Evolutionary conservation across 2,329 filamentous ascomycete species (phyloP), one percentile per base, ranked within the genome.

Genomic region (Arthrobotrys entomopaga): DNA sequence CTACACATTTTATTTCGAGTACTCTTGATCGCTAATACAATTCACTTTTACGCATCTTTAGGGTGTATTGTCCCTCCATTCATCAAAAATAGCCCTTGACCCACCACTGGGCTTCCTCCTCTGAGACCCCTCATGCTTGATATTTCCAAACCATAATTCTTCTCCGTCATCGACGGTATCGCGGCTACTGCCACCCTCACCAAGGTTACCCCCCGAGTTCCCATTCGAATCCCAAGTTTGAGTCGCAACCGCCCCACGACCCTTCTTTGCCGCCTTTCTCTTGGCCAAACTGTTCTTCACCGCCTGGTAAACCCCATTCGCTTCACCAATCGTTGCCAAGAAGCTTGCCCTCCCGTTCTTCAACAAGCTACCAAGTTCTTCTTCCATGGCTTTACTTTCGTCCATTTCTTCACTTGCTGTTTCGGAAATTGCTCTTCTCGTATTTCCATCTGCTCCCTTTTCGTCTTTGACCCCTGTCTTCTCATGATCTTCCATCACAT

Each of bases 121-220:
- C 53, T 43, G n/a, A 16, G 53, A 57, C 6, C 29, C 16, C 19
- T 57, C 19, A 57, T 43, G 16, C 38, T 38, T 43, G 34, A 57
- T 43, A 24, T 43, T 8, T 24, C 53, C 29, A 43, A 57, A 57
- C 53, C 38, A 46, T 11, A 57, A 7, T 43, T 24, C 34, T 38
- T 24, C 2, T 11, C 15, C 29, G 13, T 19, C 20, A n/a, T 50
- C n/a, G 11, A 6, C n/a, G 2, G 46, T 19, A 19, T 22, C 13
- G n/a, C 13, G 5, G 42, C 6, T 19, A 34, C 10, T 10, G 10
- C 29, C 29, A 34, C 29, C 10, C 29, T 34, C 29, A 34, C 6
- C 29, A 34, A 10, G 10, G 10, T 34, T 46, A 6, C 16, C 3
- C 7, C 42, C 13, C 3, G 16, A 13, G n/a, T 15, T 46, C 42